Percentiles rank a stretch among this genome's conserved stretches.
Conservation (phyloP, 768 basidiomycete species). For the Xerocomellus intermedius region DNA sequence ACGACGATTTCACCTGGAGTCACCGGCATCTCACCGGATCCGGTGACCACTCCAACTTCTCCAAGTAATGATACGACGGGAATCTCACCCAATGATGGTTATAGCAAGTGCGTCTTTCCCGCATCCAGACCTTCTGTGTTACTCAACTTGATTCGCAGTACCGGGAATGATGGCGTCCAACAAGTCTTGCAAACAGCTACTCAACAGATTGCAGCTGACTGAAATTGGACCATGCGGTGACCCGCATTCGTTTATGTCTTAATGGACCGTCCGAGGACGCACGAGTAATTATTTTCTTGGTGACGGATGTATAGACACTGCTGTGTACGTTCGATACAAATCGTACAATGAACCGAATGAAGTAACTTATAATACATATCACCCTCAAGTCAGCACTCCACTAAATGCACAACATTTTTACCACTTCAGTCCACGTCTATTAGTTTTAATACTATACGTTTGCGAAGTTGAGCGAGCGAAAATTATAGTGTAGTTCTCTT, state of each 20-base stretch:
- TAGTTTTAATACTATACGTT: no score
- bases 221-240: neutral
- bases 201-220: conserved; percentile 37
- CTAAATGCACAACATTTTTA: no score
- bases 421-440: no score
- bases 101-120: conserved; percentile 36
- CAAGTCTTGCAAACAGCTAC: conserved; percentile 31
- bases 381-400: no score
- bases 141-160: conserved; percentile 24
- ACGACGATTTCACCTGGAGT: conserved; percentile 40
- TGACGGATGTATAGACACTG: neutral
- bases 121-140: neutral
- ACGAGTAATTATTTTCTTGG: neutral
- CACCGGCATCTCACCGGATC: conserved; percentile 29
- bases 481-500: no score
- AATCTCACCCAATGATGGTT: conserved; percentile 66
- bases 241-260: neutral
- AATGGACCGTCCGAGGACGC: neutral
- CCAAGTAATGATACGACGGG: conserved; percentile 39
- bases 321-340: neutral
- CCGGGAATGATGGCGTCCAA: conserved; percentile 29
- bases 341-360: no score
- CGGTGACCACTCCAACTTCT: conserved; percentile 34
- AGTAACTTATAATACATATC: no score
- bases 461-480: no score